phyloP scores from a whole-genome alignment of 805 yeast genomes.

The Candida pseudofarinosa region DNA sequence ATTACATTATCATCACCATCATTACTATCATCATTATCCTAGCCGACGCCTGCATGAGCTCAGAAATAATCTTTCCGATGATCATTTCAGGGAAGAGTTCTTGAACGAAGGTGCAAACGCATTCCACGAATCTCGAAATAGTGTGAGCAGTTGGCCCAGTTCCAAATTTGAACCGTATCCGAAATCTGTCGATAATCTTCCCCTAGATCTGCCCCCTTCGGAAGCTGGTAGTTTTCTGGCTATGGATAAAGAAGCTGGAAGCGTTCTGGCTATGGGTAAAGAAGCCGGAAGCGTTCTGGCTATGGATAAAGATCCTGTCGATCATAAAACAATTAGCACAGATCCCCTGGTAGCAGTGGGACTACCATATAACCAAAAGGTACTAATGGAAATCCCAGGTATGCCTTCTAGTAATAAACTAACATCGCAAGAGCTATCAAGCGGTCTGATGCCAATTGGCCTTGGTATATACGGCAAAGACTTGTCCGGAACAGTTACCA shows the following conservation, averaged over 20 bases:
- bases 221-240: not conserved
- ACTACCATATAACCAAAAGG: slow-evolving; percentile 8
- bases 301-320: slow-evolving; percentile 6
- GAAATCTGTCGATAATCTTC: not conserved
- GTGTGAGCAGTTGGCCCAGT: not conserved
- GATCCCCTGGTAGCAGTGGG: not conserved
- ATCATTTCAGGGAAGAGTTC: not conserved
- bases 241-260: slow-evolving; percentile 6
- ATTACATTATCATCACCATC: not conserved
- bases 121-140: not conserved
- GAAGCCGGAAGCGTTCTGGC: slow-evolving; percentile 1
- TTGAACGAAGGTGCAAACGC: not conserved
- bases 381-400: slow-evolving; percentile 9
- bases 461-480: not conserved
- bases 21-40: not conserved
- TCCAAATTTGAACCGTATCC: slow-evolving; percentile 2
- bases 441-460: not conserved
- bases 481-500: not conserved
- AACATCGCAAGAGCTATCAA: not conserved
- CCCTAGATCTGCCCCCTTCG: not conserved
- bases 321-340: not conserved
- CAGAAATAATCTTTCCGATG: not conserved
- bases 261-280: slow-evolving; percentile 3
- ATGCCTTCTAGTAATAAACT: slow-evolving; percentile 2
- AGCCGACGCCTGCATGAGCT: not conserved